These are phyloP conservation scores for Backusella australiensis DNA, from an alignment of 192 early-diverging fungal species.

Conservation along the genomic window DNA sequence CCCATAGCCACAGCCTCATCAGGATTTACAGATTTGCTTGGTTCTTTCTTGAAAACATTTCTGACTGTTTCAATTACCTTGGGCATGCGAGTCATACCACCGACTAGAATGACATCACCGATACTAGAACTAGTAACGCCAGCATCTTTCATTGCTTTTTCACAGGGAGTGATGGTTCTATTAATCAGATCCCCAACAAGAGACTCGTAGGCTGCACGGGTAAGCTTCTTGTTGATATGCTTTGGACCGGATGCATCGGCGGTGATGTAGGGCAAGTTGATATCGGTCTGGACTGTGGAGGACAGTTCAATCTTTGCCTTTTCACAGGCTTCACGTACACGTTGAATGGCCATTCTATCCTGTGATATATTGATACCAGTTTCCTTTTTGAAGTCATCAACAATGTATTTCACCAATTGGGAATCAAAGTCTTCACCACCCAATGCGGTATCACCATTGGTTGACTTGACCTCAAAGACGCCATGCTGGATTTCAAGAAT, in stretches of 20 bases:
- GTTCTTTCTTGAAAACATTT: constrained; percentile 84
- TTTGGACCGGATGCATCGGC: constrained; percentile 87
- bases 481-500: constrained; percentile 97
- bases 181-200: constrained; percentile 80
- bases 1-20: constrained; percentile 99
- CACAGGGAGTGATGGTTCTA: constrained; percentile 89
- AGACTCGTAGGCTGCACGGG: constrained; percentile 86
- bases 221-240: constrained; percentile 96
- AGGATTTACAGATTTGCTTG: constrained; percentile 95
- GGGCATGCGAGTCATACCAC: constrained; percentile 98
- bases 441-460: constrained; percentile 92
- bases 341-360: constrained; percentile 96
- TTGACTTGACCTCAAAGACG: constrained; percentile 98
- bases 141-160: constrained; percentile 97
- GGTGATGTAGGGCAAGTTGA: constrained; percentile 97
- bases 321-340: constrained; percentile 95
- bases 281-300: constrained; percentile 91
- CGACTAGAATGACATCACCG: constrained; percentile 94
- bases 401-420: constrained; percentile 72
- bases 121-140: constrained; percentile 78
- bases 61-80: constrained; percentile 95
- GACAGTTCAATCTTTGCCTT: constrained; percentile 99
- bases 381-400: constrained; percentile 92
- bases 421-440: constrained; percentile 81
- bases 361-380: constrained; percentile 78